These are phyloP conservation scores for Backusella tarrabulga DNA, from an alignment of 192 early-diverging fungal genomes.

Conservation along the genomic window DNA sequence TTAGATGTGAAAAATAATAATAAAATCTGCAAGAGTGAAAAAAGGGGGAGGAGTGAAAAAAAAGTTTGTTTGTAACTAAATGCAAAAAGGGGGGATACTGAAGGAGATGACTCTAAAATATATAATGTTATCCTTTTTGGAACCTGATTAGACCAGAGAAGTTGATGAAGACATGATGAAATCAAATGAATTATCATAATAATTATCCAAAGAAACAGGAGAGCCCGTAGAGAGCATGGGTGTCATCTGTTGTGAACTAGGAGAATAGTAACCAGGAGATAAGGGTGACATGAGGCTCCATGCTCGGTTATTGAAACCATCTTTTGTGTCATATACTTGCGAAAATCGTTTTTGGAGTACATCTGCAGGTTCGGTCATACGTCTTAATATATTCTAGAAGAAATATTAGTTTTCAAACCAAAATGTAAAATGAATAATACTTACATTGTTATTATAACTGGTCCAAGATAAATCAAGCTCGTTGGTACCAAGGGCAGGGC, in stretches of 20 bases:
- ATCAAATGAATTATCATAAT: constrained; percentile 10
- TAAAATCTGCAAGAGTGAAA: neutral
- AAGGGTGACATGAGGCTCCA: constrained; percentile 4
- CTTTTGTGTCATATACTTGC: neutral
- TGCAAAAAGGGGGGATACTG: neutral
- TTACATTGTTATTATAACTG: constrained; percentile 4
- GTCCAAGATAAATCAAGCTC: constrained; percentile 3
- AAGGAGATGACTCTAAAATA: neutral
- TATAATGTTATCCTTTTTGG: neutral
- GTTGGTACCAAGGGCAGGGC: constrained; percentile 5
- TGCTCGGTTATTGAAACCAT: neutral
- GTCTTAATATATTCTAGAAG: constrained; percentile 7
- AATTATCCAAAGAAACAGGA: neutral
- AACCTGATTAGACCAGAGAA: neutral
- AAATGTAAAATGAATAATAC: neutral
- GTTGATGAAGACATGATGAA: neutral
- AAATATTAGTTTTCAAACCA: neutral
- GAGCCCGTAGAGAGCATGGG: constrained; percentile 13
- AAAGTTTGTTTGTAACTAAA: neutral
- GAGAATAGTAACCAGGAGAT: constrained; percentile 1
- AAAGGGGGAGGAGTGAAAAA: neutral
- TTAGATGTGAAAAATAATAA: constrained; percentile 5
- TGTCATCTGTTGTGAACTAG: constrained; percentile 11
- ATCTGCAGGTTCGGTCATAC: constrained; percentile 11
- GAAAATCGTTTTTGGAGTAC: constrained; percentile 2